Conservation (phyloP, 441 rosid species). For the Populus hybrid region DNA sequence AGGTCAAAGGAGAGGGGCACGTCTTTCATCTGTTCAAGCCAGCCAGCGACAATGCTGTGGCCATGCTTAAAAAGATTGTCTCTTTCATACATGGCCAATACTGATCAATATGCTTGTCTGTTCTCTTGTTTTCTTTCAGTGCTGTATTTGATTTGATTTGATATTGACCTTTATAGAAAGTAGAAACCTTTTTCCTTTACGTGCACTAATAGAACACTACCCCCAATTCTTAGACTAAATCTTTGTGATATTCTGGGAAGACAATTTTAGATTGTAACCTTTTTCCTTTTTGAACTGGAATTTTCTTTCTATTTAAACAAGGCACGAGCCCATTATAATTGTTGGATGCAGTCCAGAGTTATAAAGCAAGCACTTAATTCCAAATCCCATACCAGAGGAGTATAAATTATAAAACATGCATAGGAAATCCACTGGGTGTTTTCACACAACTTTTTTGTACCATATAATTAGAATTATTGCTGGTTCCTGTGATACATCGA, state of each 20-base stretch:
- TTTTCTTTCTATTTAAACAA: not conserved
- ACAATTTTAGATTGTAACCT: not conserved
- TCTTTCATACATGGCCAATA: not conserved
- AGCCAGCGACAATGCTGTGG: constrained; percentile 25
- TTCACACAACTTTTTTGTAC: not conserved
- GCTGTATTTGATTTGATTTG: not conserved
- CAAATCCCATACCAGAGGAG: too few species aligned
- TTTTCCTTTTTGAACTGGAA: not conserved
- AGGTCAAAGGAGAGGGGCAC: constrained; percentile 30
- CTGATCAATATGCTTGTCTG: not conserved
- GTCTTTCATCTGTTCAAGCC: constrained; percentile 31
- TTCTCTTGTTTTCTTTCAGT: not conserved
- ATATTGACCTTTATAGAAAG: too few species aligned
- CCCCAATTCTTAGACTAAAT: too few species aligned
- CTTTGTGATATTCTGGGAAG: too few species aligned
- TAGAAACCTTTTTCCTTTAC: too few species aligned
- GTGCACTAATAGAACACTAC: too few species aligned
- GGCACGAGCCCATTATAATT: not conserved
- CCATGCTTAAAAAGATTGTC: constrained; percentile 9
- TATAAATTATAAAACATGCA: too few species aligned
- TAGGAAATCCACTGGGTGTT: too few species aligned
- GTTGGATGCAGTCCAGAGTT: not conserved
- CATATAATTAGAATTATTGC: too few species aligned
- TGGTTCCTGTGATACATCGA: too few species aligned
- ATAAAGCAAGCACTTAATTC: not conserved